Evolutionary conservation across 2,329 filamentous ascomycete genomes (phyloP).

Genomic region (Ophiostoma montium): DNA sequence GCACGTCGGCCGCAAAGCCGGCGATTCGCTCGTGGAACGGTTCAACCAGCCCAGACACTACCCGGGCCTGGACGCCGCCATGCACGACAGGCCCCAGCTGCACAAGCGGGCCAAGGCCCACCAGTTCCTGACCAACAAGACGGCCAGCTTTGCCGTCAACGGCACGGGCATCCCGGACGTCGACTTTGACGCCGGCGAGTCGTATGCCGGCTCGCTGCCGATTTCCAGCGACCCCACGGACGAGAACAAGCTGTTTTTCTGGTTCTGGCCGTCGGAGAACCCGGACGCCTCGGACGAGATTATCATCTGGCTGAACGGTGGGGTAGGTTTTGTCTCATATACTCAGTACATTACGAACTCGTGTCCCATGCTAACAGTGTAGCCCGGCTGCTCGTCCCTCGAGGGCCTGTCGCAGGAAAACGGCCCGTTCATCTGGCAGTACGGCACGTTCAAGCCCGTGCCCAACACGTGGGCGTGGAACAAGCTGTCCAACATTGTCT

Average conservation of each 20-base stretch:
- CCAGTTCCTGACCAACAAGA: conserved; percentile 13
- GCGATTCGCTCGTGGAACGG: background rate
- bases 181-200: conserved; percentile 52
- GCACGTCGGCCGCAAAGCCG: conserved; percentile 7
- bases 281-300: conserved; percentile 39
- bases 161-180: conserved; percentile 53
- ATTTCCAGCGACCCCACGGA: conserved; percentile 34
- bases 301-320: conserved; percentile 47
- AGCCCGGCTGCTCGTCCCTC: conserved; percentile 47
- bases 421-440: conserved; percentile 57
- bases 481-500: conserved; percentile 64
- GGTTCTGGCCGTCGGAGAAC: conserved; percentile 49
- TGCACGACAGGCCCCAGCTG: background rate
- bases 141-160: conserved; percentile 42
- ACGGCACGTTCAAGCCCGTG: conserved; percentile 51
- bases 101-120: background rate
- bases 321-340: conserved; percentile 19
- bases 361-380: background rate
- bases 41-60: background rate
- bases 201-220: conserved; percentile 48
- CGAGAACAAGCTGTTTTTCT: conserved; percentile 43
- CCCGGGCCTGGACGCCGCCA: background rate
- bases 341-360: too few species aligned
- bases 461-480: conserved; percentile 61
- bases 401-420: conserved; percentile 64